phyloP scores from a whole-genome alignment of 2,329 filamentous ascomycete species.

The Diaporthe destruens region DNA sequence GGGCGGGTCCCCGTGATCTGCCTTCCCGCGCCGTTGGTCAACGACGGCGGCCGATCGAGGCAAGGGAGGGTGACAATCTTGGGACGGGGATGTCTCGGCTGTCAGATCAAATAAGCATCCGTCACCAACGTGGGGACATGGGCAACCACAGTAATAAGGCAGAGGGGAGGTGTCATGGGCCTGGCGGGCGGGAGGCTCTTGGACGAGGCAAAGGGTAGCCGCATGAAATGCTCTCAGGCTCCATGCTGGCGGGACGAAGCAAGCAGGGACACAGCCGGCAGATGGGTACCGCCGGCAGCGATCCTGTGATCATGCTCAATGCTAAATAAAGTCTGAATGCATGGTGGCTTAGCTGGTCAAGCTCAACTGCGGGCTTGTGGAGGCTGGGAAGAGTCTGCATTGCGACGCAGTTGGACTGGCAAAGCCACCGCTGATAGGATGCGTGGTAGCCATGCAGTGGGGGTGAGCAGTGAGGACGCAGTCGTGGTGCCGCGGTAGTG shows the following conservation, averaged over 20 bases:
- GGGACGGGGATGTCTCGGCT: constrained; percentile 15
- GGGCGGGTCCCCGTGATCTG: constrained; percentile 7
- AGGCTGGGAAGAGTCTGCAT: constrained; percentile 3
- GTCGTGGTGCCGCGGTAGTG: background rate
- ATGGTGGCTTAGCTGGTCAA: background rate
- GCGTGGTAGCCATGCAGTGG: background rate
- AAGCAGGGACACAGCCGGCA: constrained; percentile 32
- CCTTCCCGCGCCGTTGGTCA: background rate
- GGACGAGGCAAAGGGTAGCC: background rate
- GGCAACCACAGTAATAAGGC: background rate
- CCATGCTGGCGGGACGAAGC: background rate
- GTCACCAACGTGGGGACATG: background rate
- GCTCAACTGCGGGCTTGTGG: background rate
- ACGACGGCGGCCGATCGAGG: background rate
- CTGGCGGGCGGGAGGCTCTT: background rate
- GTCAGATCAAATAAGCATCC: constrained; percentile 11
- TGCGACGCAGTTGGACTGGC: constrained; percentile 19
- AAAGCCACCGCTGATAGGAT: background rate
- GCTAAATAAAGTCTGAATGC: background rate
- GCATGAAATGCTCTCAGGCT: constrained; percentile 2
- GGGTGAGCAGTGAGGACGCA: constrained; percentile 5
- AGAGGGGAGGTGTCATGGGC: background rate
- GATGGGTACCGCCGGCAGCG: constrained; percentile 10
- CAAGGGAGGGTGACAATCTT: background rate
- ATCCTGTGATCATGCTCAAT: constrained; percentile 10